These are phyloP conservation scores for Apiotrichum porosum DNA, from an alignment of 1,284 basidiomycete genomes.

Conservation along the genomic window DNA sequence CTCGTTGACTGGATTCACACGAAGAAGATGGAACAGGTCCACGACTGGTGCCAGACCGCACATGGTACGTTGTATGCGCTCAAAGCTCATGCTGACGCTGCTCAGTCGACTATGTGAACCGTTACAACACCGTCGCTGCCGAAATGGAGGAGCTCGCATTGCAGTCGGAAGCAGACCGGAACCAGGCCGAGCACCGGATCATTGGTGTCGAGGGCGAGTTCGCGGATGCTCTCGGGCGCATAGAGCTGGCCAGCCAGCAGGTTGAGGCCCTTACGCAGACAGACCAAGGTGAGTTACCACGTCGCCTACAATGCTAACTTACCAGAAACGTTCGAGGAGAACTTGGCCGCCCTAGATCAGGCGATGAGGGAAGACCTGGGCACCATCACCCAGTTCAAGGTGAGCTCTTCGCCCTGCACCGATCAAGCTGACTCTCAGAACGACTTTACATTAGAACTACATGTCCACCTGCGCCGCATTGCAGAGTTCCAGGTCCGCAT, in stretches of 20 bases:
- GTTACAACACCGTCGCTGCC: slow-evolving; percentile 28
- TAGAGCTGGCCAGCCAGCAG: slow-evolving; percentile 34
- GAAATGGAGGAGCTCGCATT: slow-evolving; percentile 57
- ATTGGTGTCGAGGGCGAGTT: slow-evolving; percentile 51
- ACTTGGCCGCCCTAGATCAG: slow-evolving; percentile 36
- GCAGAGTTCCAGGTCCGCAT: slow-evolving; percentile 70
- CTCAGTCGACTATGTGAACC: slow-evolving; percentile 32
- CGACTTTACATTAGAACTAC: slow-evolving; percentile 64
- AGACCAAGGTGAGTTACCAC: slow-evolving; percentile 9
- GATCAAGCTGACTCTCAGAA: slow-evolving; percentile 58
- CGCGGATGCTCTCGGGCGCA: slow-evolving; percentile 26
- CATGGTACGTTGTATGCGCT: slow-evolving; percentile 26
- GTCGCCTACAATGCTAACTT: slow-evolving; percentile 1
- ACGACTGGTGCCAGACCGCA: slow-evolving; percentile 32
- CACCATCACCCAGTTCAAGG: slow-evolving; percentile 41
- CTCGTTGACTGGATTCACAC: slow-evolving; percentile 43
- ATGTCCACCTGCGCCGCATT: slow-evolving; percentile 64
- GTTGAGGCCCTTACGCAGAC: slow-evolving; percentile 25
- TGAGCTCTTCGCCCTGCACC: slow-evolving; percentile 17
- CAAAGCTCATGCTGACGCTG: not conserved
- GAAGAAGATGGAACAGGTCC: slow-evolving; percentile 45
- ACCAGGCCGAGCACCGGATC: slow-evolving; percentile 59
- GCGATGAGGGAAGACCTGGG: slow-evolving; percentile 43
- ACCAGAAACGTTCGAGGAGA: slow-evolving; percentile 15
- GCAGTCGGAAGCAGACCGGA: slow-evolving; percentile 64